Base-by-base conservation (phyloP, 163 green algal genomes). In the Scenedesmus sp. region DNA sequence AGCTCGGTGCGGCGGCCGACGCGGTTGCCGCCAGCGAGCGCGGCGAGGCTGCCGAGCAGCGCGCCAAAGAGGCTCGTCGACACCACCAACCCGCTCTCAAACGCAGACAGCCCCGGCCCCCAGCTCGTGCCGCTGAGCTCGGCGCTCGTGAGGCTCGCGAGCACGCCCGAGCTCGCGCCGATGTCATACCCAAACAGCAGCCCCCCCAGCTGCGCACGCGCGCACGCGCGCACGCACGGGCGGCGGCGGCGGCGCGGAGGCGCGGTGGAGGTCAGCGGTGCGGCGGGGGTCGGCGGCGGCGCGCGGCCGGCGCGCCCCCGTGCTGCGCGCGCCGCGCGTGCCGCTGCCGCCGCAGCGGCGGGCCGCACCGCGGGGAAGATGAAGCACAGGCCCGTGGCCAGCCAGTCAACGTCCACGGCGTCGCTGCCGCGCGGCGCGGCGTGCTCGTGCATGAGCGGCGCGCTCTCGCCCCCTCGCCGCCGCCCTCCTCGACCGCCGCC, bases 121-220 rank as follows among this genome's bases (percentile, higher is more conserved):
- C 92, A 96, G 73, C 91, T 83, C 48, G 91, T 94, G 42, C 92
- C 91, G 56, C 81, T 90, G 2, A 81, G 85, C 4, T 60, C 56
- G 18, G 82, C 51, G 75, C 77, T 91, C 10, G 89, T 93, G 60
- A 96, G 75, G 22, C 91, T 93, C 0, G 88, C 63, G 10, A 98
- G 75, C 14, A 94, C 95, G n/a, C 93, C 93, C 13, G 80, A 92
- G 1, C 90, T 97, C 24, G 92, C 91, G 5, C 95, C 95, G 26
- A 98, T 97, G 84, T 98, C 94, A 78, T 93, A 97, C 6, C 93
- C 94, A 83, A 98, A 98, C 39, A 98, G 84, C 18, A 92, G 69
- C 14, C 94, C 94, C 4, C 91, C 94, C 20, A 98, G 20, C 20
- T 87, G 70, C 69, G 31, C n/a, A n/a, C n/a, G n/a, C n/a, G n/a